Evolutionary conservation across 1,139 yeast species (phyloP).

Genomic region (Casaregolazyma suthepensis): DNA sequence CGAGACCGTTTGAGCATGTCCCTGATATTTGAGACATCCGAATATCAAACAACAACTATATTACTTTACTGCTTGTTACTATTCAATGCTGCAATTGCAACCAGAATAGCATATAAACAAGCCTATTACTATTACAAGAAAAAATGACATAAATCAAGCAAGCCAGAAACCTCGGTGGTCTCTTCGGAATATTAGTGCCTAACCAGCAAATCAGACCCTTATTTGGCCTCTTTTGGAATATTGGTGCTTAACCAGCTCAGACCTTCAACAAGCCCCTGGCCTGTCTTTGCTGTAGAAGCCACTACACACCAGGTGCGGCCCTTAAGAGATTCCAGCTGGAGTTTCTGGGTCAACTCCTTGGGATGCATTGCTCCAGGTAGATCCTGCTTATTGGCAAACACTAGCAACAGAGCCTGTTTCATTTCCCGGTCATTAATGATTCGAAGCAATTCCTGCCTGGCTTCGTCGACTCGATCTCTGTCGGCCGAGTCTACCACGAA

Average conservation of each 20-base stretch:
- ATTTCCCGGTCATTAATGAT: conserved; percentile 77
- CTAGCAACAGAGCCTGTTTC: conserved; percentile 69
- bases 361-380: conserved; percentile 85
- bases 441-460: conserved; percentile 69
- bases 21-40: background rate
- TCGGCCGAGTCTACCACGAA: conserved; percentile 87
- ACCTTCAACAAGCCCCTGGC: conserved; percentile 88
- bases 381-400: conserved; percentile 91
- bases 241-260: conserved; percentile 79
- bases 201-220: conserved; percentile 7
- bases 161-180: background rate
- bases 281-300: conserved; percentile 85
- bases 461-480: conserved; percentile 63
- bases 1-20: conserved; percentile 11
- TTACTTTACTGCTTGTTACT: background rate
- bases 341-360: conserved; percentile 78
- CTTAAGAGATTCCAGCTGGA: conserved; percentile 76
- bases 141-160: background rate
- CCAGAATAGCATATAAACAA: background rate
- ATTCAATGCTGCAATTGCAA: background rate
- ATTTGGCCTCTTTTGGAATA: conserved; percentile 38
- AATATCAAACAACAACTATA: background rate
- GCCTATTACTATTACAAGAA: background rate
- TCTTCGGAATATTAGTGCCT: too few species aligned
- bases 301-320: conserved; percentile 90